A percentile compares a stretch with the other conserved stretches of the same genome.
phyloP scores from a whole-genome alignment of 371 early-diverging fungal genomes.

The Haplosporangium sp. region DNA sequence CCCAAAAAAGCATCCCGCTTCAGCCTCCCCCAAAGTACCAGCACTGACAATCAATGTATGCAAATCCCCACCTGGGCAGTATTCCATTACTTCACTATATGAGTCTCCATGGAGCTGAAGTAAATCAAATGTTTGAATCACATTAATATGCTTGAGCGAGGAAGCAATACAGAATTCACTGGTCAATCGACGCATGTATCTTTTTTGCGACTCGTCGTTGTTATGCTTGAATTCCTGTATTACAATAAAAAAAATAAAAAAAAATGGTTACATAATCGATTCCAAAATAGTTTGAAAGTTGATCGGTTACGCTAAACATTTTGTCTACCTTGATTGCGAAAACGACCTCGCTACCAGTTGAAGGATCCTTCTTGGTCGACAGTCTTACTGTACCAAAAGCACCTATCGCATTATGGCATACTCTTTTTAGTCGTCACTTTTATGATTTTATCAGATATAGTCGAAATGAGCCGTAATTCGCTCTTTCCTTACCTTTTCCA shows the following conservation, averaged over 20 bases:
- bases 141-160: conserved; percentile 72
- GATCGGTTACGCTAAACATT: background rate
- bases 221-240: conserved; percentile 72
- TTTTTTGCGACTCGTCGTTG: conserved; percentile 65
- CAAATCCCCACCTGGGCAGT: conserved; percentile 75
- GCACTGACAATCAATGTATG: conserved; percentile 65
- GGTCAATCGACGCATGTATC: conserved; percentile 75
- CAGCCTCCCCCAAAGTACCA: conserved; percentile 58
- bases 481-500: conserved; percentile 43
- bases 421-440: background rate
- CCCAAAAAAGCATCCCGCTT: conserved; percentile 67
- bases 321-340: conserved; percentile 34
- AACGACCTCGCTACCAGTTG: conserved; percentile 15
- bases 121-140: conserved; percentile 80
- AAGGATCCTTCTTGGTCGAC: conserved; percentile 24
- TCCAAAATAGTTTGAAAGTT: background rate
- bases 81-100: conserved; percentile 80
- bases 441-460: background rate
- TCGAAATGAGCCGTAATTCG: background rate
- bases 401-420: conserved; percentile 6
- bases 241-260: background rate
- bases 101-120: conserved; percentile 67
- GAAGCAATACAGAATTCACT: conserved; percentile 82
- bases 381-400: conserved; percentile 37
- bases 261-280: background rate